These are phyloP conservation scores for Colletotrichum agaves DNA, from an alignment of 2,329 filamentous ascomycete genomes.

Conservation along the genomic window DNA sequence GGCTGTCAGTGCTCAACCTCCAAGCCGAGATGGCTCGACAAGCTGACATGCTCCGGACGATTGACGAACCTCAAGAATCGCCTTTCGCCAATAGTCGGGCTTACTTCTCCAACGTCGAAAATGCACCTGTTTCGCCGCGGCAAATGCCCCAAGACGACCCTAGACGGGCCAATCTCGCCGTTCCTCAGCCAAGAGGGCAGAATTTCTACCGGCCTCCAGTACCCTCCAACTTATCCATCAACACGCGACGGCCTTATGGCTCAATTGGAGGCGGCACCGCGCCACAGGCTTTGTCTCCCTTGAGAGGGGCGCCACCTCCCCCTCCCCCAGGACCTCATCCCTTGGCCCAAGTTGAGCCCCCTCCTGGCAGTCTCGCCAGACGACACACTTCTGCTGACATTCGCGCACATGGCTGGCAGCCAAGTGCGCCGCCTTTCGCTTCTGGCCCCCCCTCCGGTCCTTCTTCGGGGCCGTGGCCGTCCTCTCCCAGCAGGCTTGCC, in stretches of 20 bases:
- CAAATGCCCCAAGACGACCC: constrained; percentile 88
- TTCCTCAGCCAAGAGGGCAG: constrained; percentile 66
- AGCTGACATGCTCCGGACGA: constrained; percentile 63
- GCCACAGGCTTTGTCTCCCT: constrained; percentile 77
- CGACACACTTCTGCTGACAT: constrained; percentile 97
- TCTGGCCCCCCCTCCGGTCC: constrained; percentile 61
- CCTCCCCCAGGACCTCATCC: constrained; percentile 75
- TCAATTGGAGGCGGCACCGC: constrained; percentile 80
- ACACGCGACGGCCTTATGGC: constrained; percentile 82
- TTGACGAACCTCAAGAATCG: constrained; percentile 75
- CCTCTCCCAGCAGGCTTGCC: constrained; percentile 62
- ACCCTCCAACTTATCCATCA: constrained; percentile 82
- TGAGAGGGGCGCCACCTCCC: constrained; percentile 73
- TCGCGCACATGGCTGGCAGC: constrained; percentile 84
- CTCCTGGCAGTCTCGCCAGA: constrained; percentile 77
- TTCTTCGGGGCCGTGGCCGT: constrained; percentile 62
- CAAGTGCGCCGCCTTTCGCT: constrained; percentile 60
- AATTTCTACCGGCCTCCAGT: constrained; percentile 80
- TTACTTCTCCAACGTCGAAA: constrained; percentile 75
- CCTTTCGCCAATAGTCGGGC: constrained; percentile 72
- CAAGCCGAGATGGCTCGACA: constrained; percentile 72
- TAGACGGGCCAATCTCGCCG: constrained; percentile 75
- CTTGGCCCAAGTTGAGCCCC: constrained; percentile 69
- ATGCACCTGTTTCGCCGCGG: constrained; percentile 85
- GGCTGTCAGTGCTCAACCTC: constrained; percentile 59